Percentiles rank a stretch among this genome's conserved stretches.
Conservation (phyloP, 2,329 filamentous ascomycete genomes). For the Calonectria naviculata region DNA sequence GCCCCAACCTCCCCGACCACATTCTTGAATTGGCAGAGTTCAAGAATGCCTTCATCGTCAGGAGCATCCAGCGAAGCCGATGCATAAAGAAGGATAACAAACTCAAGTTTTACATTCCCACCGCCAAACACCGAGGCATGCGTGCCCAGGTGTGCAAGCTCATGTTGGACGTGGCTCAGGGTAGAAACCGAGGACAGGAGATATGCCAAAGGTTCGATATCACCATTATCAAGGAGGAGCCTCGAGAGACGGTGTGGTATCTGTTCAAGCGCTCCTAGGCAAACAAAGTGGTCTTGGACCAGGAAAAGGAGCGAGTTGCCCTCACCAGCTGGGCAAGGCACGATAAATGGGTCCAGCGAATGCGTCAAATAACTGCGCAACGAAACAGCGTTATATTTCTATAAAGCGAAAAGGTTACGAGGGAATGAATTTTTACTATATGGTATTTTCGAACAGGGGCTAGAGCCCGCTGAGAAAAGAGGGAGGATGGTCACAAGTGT, state of each 20-base stretch:
- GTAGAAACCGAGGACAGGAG: neutral
- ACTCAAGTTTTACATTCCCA: neutral
- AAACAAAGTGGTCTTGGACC: neutral
- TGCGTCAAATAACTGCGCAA: neutral
- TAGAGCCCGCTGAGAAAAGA: neutral
- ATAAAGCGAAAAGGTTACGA: neutral
- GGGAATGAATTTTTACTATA: neutral
- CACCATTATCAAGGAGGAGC: slow-evolving; percentile 14
- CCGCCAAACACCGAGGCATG: neutral
- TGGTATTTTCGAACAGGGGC: too few relatives aligned
- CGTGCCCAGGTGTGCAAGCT: slow-evolving; percentile 7
- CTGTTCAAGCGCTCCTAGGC: neutral
- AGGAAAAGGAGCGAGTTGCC: too few relatives aligned
- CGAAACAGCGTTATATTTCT: too few relatives aligned
- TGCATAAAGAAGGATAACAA: neutral
- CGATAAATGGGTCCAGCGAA: neutral
- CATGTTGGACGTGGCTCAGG: neutral
- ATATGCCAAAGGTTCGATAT: neutral
- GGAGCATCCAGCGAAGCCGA: slow-evolving; percentile 20
- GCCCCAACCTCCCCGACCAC: slow-evolving; percentile 16
- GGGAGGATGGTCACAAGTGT: neutral
- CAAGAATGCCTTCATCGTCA: slow-evolving; percentile 18
- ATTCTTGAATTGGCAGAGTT: slow-evolving; percentile 23
- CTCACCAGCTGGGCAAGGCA: neutral
- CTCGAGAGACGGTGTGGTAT: slow-evolving; percentile 11